These are phyloP conservation scores for Backusella tuberculispora DNA, from an alignment of 192 early-diverging fungal species.

Conservation along the genomic window DNA sequence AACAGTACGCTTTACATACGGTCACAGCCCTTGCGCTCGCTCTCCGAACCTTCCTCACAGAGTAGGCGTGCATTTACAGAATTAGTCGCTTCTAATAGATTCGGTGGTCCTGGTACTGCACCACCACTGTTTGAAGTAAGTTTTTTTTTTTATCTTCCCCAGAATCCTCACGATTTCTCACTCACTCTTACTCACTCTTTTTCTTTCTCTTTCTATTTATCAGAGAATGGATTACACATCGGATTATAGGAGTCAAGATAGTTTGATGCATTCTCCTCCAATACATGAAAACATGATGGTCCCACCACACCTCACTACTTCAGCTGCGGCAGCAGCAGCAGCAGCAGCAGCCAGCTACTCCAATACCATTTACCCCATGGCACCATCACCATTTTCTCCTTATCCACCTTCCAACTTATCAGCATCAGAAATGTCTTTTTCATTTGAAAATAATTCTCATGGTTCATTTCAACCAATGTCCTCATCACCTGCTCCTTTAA, in stretches of 20 bases:
- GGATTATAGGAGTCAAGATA: conserved; percentile 11
- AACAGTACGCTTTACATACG: conserved; percentile 15
- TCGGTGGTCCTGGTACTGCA: background rate
- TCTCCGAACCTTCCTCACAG: conserved; percentile 17
- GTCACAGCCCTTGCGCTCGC: conserved; percentile 12
- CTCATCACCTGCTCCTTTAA: background rate
- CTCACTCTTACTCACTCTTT: no score
- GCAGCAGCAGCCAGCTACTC: no score
- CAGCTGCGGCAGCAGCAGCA: no score
- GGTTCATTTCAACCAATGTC: background rate
- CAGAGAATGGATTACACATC: conserved; percentile 15
- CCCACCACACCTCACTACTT: background rate
- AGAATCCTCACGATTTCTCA: no score
- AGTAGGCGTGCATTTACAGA: conserved; percentile 1
- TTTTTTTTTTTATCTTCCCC: background rate
- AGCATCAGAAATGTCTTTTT: conserved; percentile 6
- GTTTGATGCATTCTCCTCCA: conserved; percentile 9
- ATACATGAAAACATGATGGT: background rate
- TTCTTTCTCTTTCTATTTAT: background rate
- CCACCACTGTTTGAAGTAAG: background rate
- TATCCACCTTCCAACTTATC: background rate
- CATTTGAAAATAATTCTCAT: background rate
- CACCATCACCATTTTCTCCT: background rate
- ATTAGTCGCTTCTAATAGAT: conserved; percentile 1
- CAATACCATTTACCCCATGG: background rate